A percentile compares a stretch with the other conserved stretches of the same genome.
Conservation (phyloP, 2,329 filamentous ascomycete genomes). For the Botrytis byssoidea region DNA sequence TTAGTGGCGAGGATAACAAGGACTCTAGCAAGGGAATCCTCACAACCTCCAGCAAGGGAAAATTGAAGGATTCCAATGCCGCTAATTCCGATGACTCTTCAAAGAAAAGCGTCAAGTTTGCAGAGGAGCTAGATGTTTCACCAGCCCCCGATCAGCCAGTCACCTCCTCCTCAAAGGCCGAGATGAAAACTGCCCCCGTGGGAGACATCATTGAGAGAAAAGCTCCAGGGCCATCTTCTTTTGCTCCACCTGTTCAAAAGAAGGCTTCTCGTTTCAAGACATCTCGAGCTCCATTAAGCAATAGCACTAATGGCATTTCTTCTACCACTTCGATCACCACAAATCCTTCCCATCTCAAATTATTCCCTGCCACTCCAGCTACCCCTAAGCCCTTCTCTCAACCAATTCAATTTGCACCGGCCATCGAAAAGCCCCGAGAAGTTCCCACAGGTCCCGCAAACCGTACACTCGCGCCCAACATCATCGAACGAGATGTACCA, state of each 20-base stretch:
- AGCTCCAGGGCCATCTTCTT: slow-evolving; percentile 28
- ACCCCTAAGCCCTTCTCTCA: slow-evolving; percentile 32
- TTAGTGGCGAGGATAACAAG: slow-evolving; percentile 40
- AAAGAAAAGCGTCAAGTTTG: slow-evolving; percentile 79
- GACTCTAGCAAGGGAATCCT: slow-evolving; percentile 8
- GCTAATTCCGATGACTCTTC: slow-evolving; percentile 6
- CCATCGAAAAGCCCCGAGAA: slow-evolving; percentile 25
- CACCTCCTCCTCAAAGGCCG: slow-evolving; percentile 23
- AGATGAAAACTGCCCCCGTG: slow-evolving; percentile 42
- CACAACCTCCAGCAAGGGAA: slow-evolving; percentile 3
- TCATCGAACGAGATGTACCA: slow-evolving; percentile 54
- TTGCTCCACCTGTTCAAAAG: slow-evolving; percentile 31
- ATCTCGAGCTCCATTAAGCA: slow-evolving; percentile 34
- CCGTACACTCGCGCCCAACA: slow-evolving; percentile 56
- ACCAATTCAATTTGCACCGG: slow-evolving; percentile 32
- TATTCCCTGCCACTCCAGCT: slow-evolving; percentile 31
- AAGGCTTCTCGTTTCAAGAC: slow-evolving; percentile 47
- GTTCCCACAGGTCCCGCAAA: slow-evolving; percentile 42
- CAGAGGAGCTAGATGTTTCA: slow-evolving; percentile 70
- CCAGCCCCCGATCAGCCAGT: slow-evolving; percentile 40
- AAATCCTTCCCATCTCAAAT: slow-evolving; percentile 23
- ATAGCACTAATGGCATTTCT: slow-evolving; percentile 26
- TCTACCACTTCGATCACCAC: slow-evolving; percentile 10
- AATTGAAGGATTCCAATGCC: neutral
- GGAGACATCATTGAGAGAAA: slow-evolving; percentile 47